Base-by-base conservation (phyloP, 805 yeast species). In the Pichia cephalocereana region DNA sequence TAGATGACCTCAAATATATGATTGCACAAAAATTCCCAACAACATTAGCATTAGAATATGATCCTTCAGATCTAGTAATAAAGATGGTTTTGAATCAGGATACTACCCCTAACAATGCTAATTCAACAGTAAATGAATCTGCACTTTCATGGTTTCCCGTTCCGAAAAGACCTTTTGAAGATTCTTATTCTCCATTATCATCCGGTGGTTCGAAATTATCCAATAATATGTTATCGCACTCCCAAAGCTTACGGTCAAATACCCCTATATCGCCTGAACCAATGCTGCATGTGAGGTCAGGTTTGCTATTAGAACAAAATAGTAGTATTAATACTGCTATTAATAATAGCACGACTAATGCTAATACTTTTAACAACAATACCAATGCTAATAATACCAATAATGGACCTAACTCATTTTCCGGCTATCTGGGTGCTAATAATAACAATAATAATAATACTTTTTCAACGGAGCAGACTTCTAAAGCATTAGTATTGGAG, bases 1-100 rank as follows among this genome's bases (percentile, higher is more conserved):
- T 90, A 6, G 98, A 90, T 63, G 96, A 91, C 63, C 69, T 90
- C 56, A 90, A 90, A 58, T 67, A 73, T 11, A 73, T 79, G 50
- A 73, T 90, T 1, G 64, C 81, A 37, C 67, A 67, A 41, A 85
- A 82, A 56, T 84, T 76, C 62, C 85, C 95, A 47, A 79, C 83
- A 50, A 74, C 86, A 3, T 59, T 83, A 48, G 85, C 80, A 4
- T 62, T 76, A 51, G 61, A 69, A 42, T 75, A 72, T 58, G 88
- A 88, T 67, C 81, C 95, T 9, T 79, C 95, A 11, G 87, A 86
- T 60, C 49, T 83, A 53, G 47, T 70, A 17, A 61, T 80, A 51
- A 59, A 59, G 44, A 32, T 63, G 31, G 61, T 58, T 18, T 6
- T 61, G 14, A 53, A 58, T 8, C 17, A 18, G 15, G 51, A 46